Evolutionary conservation across 108 stramenopile genomes (phyloP).

Genomic region (Aurantiochytrium sp.): DNA sequence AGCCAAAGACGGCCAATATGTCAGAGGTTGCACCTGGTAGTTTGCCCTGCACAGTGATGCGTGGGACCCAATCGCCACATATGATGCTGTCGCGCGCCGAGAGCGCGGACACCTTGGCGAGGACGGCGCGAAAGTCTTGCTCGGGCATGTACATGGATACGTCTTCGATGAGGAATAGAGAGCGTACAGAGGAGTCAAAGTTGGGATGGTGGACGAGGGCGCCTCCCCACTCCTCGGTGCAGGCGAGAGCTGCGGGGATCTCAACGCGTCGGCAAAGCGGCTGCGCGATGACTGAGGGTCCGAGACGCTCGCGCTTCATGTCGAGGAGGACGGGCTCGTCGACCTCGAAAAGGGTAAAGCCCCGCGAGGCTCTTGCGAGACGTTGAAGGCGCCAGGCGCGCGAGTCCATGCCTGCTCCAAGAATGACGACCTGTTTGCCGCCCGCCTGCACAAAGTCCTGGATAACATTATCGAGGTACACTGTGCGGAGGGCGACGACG

Average conservation of each 20-base stretch:
- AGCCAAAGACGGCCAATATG: neutral
- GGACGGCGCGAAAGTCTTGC: neutral
- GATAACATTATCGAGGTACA: neutral
- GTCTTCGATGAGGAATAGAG: neutral
- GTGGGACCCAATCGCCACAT: neutral
- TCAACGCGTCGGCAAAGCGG: neutral
- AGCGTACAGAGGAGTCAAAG: neutral
- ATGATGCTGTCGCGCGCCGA: neutral
- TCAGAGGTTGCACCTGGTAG: neutral
- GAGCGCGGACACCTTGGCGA: neutral
- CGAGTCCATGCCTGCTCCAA: neutral
- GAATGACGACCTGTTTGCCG: neutral
- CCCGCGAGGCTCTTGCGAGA: neutral
- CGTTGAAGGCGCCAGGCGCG: neutral
- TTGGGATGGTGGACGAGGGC: neutral
- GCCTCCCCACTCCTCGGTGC: neutral
- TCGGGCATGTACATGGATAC: neutral
- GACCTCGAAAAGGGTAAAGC: neutral
- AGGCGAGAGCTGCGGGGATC: neutral
- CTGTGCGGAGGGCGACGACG: neutral
- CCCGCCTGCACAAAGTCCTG: neutral
- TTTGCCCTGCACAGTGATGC: neutral
- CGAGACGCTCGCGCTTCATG: neutral
- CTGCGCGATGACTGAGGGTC: neutral
- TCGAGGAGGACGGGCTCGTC: neutral